Base-by-base conservation (phyloP, 352 stramenopile genomes). In the Phytophthora hybrid region DNA sequence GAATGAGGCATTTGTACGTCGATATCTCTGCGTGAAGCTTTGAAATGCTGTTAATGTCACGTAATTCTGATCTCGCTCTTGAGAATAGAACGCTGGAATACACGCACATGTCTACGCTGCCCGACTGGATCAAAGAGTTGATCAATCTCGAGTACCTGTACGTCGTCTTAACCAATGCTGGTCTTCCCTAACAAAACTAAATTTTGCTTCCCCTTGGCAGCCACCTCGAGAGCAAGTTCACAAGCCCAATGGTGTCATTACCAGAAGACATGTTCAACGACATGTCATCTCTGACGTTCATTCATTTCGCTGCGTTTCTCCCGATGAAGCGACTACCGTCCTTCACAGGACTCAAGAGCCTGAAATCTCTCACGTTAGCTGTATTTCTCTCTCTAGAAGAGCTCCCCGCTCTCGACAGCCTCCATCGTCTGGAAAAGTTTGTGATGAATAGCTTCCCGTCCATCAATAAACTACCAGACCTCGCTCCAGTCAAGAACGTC, bases 371-470 rank as follows among this genome's bases (percentile, higher is more conserved):
- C 4, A 56, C 51, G 3, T 4, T 55, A 11, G 71, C 75, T 8
- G 41, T 58, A 14, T 63, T 77, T 13, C 29, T 59, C 14, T 29
- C 13, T 1, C 19, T 79, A 0, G 37, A 55, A 1, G 29, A 74
- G 23, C 46, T 81, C 0, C 66, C 66, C 1, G 34, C 26, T 11
- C 59, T 81, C 44, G 23, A 46, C 6, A 54, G 26, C 2, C 62
- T 77, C 1, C 16, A 26, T 1, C 66, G 56, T 11, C 56, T 82
- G 5, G 60, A 77, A 37, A 53, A 59, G 10, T 31, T 82, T 16
- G 31, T 72, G 21, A 16, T 81, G 26, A 18, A 59, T 5, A 46
- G 23, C 7, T 32, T 68, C 14, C 29, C 59, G 2, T 29, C 11
- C 1, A 14, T 76, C n/a, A 39, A 60, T 6, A 21, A 4, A 10